These are phyloP conservation scores for Leccinum olivaceopallidum DNA, from an alignment of 768 basidiomycete species.

Conservation along the genomic window DNA sequence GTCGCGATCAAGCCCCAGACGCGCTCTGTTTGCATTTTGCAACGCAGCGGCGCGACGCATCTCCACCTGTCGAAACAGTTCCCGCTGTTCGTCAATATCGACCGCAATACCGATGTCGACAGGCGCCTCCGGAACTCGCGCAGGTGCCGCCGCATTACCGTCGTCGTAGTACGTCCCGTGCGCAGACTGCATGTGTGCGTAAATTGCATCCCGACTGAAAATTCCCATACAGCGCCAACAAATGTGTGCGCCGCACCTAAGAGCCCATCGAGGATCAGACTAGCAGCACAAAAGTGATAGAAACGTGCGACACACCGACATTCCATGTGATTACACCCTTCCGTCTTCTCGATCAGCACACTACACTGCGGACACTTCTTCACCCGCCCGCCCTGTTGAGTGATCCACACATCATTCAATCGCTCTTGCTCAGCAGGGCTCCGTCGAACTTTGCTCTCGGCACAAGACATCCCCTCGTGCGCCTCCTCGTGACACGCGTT, in stretches of 20 bases:
- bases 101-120: no score
- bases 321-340: constrained; percentile 81
- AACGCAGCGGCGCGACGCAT: constrained; percentile 7
- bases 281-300: no score
- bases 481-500: constrained; percentile 56
- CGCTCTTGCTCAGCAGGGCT: constrained; percentile 48
- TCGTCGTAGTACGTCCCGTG: no score
- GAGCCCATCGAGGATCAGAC: neutral
- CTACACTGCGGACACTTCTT: constrained; percentile 74
- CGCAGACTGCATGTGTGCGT: no score
- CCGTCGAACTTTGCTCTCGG: constrained; percentile 36
- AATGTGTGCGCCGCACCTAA: no score
- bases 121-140: no score
- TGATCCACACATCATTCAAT: constrained; percentile 60
- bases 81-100: constrained; percentile 11
- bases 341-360: constrained; percentile 66
- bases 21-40: neutral
- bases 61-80: constrained; percentile 5
- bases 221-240: no score
- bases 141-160: no score
- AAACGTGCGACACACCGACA: constrained; percentile 40
- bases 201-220: no score
- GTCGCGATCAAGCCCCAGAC: neutral
- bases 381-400: constrained; percentile 51
- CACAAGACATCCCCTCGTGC: constrained; percentile 66